Base-by-base conservation (phyloP, 2,329 filamentous ascomycete genomes). In the Zasmidium citrigriseum region DNA sequence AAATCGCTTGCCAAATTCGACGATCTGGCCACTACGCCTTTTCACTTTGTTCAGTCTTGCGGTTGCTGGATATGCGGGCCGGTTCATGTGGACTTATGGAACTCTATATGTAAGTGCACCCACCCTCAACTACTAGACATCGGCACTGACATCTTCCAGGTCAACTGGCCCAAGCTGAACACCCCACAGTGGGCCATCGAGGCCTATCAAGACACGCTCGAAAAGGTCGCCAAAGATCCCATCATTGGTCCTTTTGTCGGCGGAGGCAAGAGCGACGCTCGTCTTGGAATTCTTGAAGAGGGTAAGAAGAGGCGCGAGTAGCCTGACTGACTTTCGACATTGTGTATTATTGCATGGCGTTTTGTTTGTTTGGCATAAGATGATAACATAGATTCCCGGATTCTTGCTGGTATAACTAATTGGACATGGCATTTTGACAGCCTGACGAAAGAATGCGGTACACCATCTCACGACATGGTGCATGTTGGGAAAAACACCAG, bases 101-200 rank as follows among this genome's bases (percentile, higher is more conserved):
- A 93, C 96, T 82, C 86, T 99, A 68, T 99, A 95, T 71, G 95
- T 98, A 84, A 84, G 91, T 86, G 27, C 34, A 41, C 47, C n/a
- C 34, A 18, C 51, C 14, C 11, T n/a, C 18, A 27, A 23, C 49
- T 21, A n/a, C 5, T 21, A 16, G 45, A 57, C 47, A 38, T 24
- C 29, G n/a, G 20, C 4, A n/a, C 20, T 41, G 53, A 68, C 69
- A 22, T 45, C 7, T 49, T 47, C 52, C 46, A 96, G 92, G 93
- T 97, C 66, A 98, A 97, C 77, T 99, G 96, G 95, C 95, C 95
- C 10, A 97, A 96, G 73, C 85, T 99, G 49, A 96, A 96, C 74
- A 93, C 92, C 11, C 88, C 91, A 16, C 86, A 90, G 2, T 96
- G 89, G 76, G 93, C 91, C 2, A 84, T 86, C 5, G 95, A 99